These are phyloP conservation scores for Calonectria naviculata DNA, from an alignment of 2,329 filamentous ascomycete species.

Conservation along the genomic window DNA sequence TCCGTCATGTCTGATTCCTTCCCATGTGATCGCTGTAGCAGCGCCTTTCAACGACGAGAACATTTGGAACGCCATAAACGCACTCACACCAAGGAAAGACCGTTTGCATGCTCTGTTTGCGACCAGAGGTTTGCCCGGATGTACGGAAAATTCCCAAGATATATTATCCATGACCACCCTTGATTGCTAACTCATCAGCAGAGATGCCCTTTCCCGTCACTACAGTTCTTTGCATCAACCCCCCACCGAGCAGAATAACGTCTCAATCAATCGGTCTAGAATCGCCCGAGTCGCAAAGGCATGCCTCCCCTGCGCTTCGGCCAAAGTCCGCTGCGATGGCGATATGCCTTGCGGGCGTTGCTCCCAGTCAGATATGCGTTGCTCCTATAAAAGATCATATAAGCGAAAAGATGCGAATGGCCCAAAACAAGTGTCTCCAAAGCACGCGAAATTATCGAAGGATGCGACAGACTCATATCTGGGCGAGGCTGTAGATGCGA, in stretches of 20 bases:
- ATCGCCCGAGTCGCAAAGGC: not conserved
- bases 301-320: not conserved
- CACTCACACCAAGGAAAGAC: not conserved
- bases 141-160: not conserved
- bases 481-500: not conserved
- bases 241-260: not conserved
- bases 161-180: not conserved
- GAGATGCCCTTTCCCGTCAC: not conserved
- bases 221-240: not conserved
- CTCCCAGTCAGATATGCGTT: not conserved
- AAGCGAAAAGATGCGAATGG: not conserved
- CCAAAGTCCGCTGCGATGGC: not conserved
- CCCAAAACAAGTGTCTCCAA: not conserved
- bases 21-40: not conserved
- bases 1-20: not conserved
- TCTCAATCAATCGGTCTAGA: not conserved
- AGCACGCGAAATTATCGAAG: not conserved
- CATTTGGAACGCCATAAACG: not conserved
- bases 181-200: not conserved
- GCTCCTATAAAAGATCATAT: not conserved
- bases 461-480: not conserved
- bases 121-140: not conserved
- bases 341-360: not conserved
- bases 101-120: not conserved
- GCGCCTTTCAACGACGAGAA: not conserved